Percentiles rank a stretch among this genome's conserved stretches.
Evolutionary conservation across 345 rosid species (phyloP).

Genomic region (Dipteronia sinensis): DNA sequence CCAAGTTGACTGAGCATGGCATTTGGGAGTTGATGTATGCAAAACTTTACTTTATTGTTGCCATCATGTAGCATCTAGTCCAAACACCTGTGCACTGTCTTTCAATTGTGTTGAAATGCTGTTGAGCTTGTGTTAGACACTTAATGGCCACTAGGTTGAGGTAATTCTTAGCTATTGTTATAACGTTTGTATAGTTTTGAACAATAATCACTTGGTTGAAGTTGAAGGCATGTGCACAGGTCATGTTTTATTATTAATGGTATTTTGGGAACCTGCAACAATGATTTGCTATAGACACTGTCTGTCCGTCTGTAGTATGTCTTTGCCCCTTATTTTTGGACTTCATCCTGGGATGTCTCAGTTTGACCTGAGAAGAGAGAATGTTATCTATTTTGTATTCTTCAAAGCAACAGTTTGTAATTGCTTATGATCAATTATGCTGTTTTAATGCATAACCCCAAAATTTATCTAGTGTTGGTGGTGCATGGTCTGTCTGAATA

Average conservation of each 20-base stretch:
- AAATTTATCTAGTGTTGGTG: background rate
- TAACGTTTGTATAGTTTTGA: slow-evolving; percentile 35
- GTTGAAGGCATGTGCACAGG: slow-evolving; percentile 46
- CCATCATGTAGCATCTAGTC: slow-evolving; percentile 42
- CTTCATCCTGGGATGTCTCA: slow-evolving; percentile 18
- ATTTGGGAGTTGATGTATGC: slow-evolving; percentile 45
- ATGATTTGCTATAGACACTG: slow-evolving; percentile 21
- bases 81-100: slow-evolving; percentile 40
- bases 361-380: slow-evolving; percentile 26
- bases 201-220: slow-evolving; percentile 38
- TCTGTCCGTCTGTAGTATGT: slow-evolving; percentile 20
- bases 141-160: slow-evolving; percentile 15
- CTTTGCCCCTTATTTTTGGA: slow-evolving; percentile 5
- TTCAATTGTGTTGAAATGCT: slow-evolving; percentile 43
- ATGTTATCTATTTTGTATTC: slow-evolving; percentile 24
- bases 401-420: slow-evolving; percentile 15
- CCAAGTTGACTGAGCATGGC: slow-evolving; percentile 34
- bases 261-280: slow-evolving; percentile 16
- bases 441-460: background rate
- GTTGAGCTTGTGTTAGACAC: slow-evolving; percentile 26
- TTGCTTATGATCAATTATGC: slow-evolving; percentile 9
- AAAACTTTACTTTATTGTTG: slow-evolving; percentile 37
- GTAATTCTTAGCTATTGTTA: slow-evolving; percentile 26
- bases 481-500: background rate
- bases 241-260: slow-evolving; percentile 19